phyloP scores from a whole-genome alignment of 371 early-diverging fungal species.

The Rhizopus microsporus region DNA sequence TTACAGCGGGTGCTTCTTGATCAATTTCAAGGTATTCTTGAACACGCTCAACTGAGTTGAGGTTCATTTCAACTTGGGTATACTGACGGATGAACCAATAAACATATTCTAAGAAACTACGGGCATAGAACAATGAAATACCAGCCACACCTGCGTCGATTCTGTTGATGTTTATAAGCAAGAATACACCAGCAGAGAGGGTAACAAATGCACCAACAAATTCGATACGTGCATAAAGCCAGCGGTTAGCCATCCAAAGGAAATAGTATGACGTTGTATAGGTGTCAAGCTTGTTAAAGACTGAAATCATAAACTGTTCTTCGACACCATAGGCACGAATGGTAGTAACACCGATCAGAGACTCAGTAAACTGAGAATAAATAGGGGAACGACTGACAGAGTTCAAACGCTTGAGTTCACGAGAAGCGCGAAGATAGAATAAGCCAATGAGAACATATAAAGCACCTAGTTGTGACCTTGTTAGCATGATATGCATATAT shows the following conservation, averaged over 20 bases:
- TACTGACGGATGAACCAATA: slow-evolving; percentile 57
- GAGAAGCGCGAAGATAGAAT: slow-evolving; percentile 70
- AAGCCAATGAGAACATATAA: slow-evolving; percentile 45
- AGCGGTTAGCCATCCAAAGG: slow-evolving; percentile 85
- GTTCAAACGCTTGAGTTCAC: slow-evolving; percentile 81
- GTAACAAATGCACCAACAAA: slow-evolving; percentile 69
- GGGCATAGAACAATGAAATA: slow-evolving; percentile 77
- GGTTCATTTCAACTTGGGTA: slow-evolving; percentile 78
- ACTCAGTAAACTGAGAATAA: slow-evolving; percentile 75
- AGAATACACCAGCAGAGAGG: slow-evolving; percentile 64
- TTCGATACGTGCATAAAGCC: slow-evolving; percentile 78
- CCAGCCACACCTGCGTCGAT: slow-evolving; percentile 85
- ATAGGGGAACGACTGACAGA: slow-evolving; percentile 76
- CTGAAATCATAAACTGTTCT: slow-evolving; percentile 56
- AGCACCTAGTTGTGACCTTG: slow-evolving; percentile 14
- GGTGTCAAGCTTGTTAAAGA: slow-evolving; percentile 59
- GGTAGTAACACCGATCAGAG: slow-evolving; percentile 61
- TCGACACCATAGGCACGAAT: slow-evolving; percentile 76
- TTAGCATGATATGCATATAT: background rate
- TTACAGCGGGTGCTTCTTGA: slow-evolving; percentile 64
- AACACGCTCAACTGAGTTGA: slow-evolving; percentile 86
- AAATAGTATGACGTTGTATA: slow-evolving; percentile 78
- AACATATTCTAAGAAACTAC: slow-evolving; percentile 57
- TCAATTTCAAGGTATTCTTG: slow-evolving; percentile 73
- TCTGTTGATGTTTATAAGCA: slow-evolving; percentile 48